Conservation (phyloP, 345 rosid genomes). For the Dipteronia sinensis region DNA sequence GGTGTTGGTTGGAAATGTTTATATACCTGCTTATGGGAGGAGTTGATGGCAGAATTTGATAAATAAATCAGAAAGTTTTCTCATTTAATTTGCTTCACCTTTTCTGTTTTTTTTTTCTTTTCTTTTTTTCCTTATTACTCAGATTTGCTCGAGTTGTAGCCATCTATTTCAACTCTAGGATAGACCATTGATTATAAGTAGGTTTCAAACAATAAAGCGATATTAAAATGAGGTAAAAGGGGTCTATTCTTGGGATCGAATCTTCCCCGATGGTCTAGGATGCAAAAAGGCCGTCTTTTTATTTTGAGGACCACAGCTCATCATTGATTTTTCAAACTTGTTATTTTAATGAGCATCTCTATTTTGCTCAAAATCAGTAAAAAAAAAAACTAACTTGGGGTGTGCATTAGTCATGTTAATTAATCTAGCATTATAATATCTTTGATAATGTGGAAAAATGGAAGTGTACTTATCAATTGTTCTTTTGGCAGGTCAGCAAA, state of each 20-base stretch:
- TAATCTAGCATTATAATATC: not conserved
- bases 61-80: not conserved
- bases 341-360: not conserved
- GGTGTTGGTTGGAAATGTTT: not conserved
- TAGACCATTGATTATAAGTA: not conserved
- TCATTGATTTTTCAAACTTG: not conserved
- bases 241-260: not conserved
- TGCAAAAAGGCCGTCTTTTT: not conserved
- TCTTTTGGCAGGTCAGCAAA: constrained; percentile 61
- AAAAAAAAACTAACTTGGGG: not conserved
- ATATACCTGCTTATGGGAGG: not conserved
- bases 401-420: not conserved
- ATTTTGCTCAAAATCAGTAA: not conserved
- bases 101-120: not conserved
- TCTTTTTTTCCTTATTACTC: not conserved
- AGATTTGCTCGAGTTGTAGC: not conserved
- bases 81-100: not conserved
- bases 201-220: not conserved
- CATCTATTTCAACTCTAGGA: not conserved
- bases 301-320: not conserved
- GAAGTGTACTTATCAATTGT: constrained; percentile 1
- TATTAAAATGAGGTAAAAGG: not conserved
- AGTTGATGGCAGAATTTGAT: not conserved
- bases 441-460: not conserved
- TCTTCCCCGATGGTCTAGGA: not conserved